Percentiles rank a stretch among this genome's conserved stretches.
Evolutionary conservation across 768 basidiomycete species (phyloP).

Genomic region (Lepiota brunneoincarnata): DNA sequence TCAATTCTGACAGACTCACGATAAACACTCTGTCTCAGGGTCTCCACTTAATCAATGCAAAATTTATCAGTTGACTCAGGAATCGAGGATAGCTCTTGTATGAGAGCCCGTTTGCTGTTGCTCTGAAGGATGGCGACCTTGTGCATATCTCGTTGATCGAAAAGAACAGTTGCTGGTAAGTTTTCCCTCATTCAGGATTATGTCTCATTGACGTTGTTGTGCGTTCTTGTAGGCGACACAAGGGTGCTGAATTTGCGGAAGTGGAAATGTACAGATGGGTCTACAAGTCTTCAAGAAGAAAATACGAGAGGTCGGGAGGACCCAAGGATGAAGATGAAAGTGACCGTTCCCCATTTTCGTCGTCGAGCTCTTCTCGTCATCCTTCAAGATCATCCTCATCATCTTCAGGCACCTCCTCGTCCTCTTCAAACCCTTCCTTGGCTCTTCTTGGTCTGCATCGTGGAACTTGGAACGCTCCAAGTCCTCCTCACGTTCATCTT

Average conservation of each 20-base stretch:
- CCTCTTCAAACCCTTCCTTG: constrained; percentile 23
- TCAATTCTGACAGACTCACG: too few species aligned
- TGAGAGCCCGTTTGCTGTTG: constrained; percentile 28
- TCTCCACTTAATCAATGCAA: too few species aligned
- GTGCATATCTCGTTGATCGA: constrained; percentile 25
- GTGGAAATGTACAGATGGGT: constrained; percentile 7
- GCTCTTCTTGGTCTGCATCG: constrained; percentile 19
- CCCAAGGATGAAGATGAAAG: constrained; percentile 16
- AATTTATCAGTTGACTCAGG: too few species aligned
- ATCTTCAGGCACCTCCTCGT: constrained; percentile 18
- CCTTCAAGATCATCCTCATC: too few species aligned
- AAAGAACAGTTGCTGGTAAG: background rate
- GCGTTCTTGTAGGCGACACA: background rate
- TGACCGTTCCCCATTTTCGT: constrained; percentile 20
- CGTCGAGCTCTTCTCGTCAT: constrained; percentile 23
- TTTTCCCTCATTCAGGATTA: background rate
- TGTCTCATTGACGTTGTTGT: background rate
- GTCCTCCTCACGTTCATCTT: constrained; percentile 21
- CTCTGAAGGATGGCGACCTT: constrained; percentile 50
- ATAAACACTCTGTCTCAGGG: too few species aligned
- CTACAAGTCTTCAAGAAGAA: background rate
- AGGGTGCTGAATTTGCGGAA: background rate
- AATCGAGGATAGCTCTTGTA: constrained; percentile 47
- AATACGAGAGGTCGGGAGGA: background rate
- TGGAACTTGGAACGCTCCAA: constrained; percentile 13